Percentiles rank a stretch among this genome's conserved stretches.
Conservation (phyloP, 116 monocot species). For the Phalaenopsis hybrid region DNA sequence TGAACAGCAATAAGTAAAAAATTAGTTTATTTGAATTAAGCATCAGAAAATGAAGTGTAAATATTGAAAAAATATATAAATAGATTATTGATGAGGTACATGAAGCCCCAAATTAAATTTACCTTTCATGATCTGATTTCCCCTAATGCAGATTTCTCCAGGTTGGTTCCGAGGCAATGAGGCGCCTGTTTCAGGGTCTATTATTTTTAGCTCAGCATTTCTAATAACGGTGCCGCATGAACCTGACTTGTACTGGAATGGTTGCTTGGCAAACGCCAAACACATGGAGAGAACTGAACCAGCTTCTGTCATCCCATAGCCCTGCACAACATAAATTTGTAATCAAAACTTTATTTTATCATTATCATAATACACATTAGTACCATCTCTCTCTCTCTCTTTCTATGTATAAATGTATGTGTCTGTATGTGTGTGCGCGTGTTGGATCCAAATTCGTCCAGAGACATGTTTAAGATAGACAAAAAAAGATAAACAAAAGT, state of each 20-base stretch:
- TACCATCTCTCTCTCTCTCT: too few species aligned
- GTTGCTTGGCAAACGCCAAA: constrained; percentile 48
- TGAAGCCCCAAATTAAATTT: background rate
- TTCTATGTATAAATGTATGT: too few species aligned
- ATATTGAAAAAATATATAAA: too few species aligned
- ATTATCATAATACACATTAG: too few species aligned
- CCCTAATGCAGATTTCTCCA: constrained; percentile 54
- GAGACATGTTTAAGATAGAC: too few species aligned
- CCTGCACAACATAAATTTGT: constrained; percentile 9
- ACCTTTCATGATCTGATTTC: constrained; percentile 63
- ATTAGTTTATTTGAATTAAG: too few species aligned
- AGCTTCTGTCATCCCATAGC: constrained; percentile 52
- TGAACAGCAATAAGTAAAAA: too few species aligned
- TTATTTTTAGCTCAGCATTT: constrained; percentile 43
- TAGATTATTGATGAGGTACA: background rate
- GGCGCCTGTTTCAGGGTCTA: constrained; percentile 33
- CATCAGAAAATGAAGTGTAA: too few species aligned
- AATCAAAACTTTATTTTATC: too few species aligned
- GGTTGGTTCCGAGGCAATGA: constrained; percentile 25
- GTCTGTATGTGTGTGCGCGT: too few species aligned
- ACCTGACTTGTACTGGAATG: constrained; percentile 33
- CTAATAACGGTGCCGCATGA: constrained; percentile 52
- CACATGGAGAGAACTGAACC: constrained; percentile 48
- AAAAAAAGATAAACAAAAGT: too few species aligned
- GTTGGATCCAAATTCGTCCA: too few species aligned